Percentiles rank a stretch among this genome's conserved stretches.
These are phyloP conservation scores for Hirsutella thompsonii DNA, from an alignment of 2,329 filamentous ascomycete species.

Conservation along the genomic window DNA sequence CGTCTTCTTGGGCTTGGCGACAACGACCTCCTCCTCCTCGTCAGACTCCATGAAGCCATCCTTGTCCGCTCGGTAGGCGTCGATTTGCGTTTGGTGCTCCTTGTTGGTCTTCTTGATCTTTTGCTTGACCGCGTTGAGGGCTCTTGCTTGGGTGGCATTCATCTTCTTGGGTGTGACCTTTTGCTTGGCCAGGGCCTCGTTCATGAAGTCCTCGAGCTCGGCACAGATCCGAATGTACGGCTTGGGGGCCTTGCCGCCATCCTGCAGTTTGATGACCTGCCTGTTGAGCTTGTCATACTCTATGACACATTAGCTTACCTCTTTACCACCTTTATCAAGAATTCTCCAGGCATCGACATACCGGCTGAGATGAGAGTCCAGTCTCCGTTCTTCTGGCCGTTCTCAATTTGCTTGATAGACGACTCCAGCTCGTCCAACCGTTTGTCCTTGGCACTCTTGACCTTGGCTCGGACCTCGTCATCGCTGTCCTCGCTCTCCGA, in stretches of 20 bases:
- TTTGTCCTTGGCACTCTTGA: slow-evolving; percentile 98
- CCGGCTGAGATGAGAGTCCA: slow-evolving; percentile 87
- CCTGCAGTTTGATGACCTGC: slow-evolving; percentile 66
- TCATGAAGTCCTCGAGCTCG: slow-evolving; percentile 88
- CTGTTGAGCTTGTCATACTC: slow-evolving; percentile 93
- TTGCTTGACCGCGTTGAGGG: slow-evolving; percentile 93
- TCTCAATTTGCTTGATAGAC: slow-evolving; percentile 84
- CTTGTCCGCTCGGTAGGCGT: slow-evolving; percentile 74
- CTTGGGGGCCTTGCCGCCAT: slow-evolving; percentile 72
- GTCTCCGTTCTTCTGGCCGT: slow-evolving; percentile 94
- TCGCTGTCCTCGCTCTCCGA: slow-evolving; percentile 78
- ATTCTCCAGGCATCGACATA: slow-evolving; percentile 30
- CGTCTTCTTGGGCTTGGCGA: slow-evolving; percentile 30
- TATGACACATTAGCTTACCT: slow-evolving; percentile 21
- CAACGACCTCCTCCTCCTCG: slow-evolving; percentile 54
- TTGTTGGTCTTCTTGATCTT: slow-evolving; percentile 99
- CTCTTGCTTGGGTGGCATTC: slow-evolving; percentile 90
- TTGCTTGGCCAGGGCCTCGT: slow-evolving; percentile 87
- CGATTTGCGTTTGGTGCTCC: slow-evolving; percentile 79
- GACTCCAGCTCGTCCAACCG: slow-evolving; percentile 84
- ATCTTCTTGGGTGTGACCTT: slow-evolving; percentile 97
- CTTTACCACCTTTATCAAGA: background rate
- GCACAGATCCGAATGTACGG: slow-evolving; percentile 85
- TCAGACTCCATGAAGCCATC: slow-evolving; percentile 80
- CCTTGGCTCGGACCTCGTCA: slow-evolving; percentile 70